Conservation (phyloP, 495 filamentous ascomycete genomes). For the Penicillium longicatenatum region DNA sequence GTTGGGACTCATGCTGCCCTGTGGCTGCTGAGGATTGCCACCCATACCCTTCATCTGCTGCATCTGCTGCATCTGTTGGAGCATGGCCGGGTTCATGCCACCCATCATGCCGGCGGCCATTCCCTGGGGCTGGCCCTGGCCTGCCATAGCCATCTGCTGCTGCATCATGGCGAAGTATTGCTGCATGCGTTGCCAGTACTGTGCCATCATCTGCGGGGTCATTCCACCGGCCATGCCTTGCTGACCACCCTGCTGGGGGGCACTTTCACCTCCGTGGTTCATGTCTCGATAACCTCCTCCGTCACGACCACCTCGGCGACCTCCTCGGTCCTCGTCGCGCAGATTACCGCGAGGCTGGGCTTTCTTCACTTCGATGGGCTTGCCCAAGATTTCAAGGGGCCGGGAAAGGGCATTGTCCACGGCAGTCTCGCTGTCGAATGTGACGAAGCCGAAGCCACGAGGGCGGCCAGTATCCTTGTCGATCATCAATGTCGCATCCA, state of each 20-base stretch:
- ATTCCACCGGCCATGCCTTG: slow-evolving; percentile 61
- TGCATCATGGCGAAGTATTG: slow-evolving; percentile 95
- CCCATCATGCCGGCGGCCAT: slow-evolving; percentile 61
- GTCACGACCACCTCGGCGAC: slow-evolving; percentile 54
- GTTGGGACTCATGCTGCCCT: slow-evolving; percentile 50
- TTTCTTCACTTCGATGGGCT: slow-evolving; percentile 97
- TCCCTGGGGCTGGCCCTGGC: slow-evolving; percentile 45
- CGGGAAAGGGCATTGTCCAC: slow-evolving; percentile 85
- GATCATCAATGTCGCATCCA: slow-evolving; percentile 99
- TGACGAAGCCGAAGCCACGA: slow-evolving; percentile 97
- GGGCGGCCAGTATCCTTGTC: slow-evolving; percentile 97
- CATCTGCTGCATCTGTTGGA: slow-evolving; percentile 73
- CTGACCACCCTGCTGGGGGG: slow-evolving; percentile 16
- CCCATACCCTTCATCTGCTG: slow-evolving; percentile 56
- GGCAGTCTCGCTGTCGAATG: slow-evolving; percentile 93
- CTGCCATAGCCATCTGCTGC: slow-evolving; percentile 62
- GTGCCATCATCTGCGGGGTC: slow-evolving; percentile 95
- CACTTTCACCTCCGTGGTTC: slow-evolving; percentile 31
- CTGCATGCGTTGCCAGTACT: slow-evolving; percentile 97
- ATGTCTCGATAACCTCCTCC: slow-evolving; percentile 62
- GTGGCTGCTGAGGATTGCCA: slow-evolving; percentile 46
- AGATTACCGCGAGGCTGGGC: slow-evolving; percentile 95
- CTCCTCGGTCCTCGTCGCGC: slow-evolving; percentile 79
- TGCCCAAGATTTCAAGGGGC: slow-evolving; percentile 88
- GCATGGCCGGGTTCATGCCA: slow-evolving; percentile 77